Evolutionary conservation across 768 basidiomycete genomes (phyloP), one percentile per base, ranked within the genome.

Genomic region (Pisolithus marmoratus): DNA sequence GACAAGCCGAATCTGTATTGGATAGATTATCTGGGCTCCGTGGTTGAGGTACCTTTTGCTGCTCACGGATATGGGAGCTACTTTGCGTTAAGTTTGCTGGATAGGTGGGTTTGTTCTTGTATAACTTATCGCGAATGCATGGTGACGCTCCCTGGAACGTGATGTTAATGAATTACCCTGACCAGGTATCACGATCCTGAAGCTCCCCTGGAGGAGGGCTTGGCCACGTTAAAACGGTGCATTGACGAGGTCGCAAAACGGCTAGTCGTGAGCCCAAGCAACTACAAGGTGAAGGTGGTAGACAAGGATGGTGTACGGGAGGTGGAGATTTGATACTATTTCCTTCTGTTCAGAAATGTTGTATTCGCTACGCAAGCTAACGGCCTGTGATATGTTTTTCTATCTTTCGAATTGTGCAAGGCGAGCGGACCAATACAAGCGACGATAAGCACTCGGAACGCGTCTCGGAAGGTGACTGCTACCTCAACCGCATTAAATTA

Each of bases 31-130:
- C 78, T 96, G 29, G 96, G 96, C 23, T 95, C 96, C 5, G 78
- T 89, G 63, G 80, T 85, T 3, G 81, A 84, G 50, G 87, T 96
- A 12, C 94, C 94, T 0, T 99, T 94, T 65, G 94, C 84, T 15
- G 94, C 93, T 1, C 95, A 98, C 63, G 96, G 96, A 2, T 94
- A 97, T 65, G 96, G 93, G 41, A 80, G 85, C 51, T 96, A 94
- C 72, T 96, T 98, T 69, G 86, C 84, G 9, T 71, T 97, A 58
- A 84, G 87, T 81, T 87, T 95, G 65, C 77, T 98, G 50, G 96
- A 99, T 65, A 78, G 90, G 90, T 90, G 52, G 37, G 80, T 64
- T n/a, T 43, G 19, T 34, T 19, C 45, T 43, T 29, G 11, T 50
- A 19, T 44, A 40, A 31, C 17, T 27, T 23, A 31, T 49, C 20